These are phyloP conservation scores for Microcera coccophila DNA, from an alignment of 2,329 filamentous ascomycete species.

Conservation along the genomic window DNA sequence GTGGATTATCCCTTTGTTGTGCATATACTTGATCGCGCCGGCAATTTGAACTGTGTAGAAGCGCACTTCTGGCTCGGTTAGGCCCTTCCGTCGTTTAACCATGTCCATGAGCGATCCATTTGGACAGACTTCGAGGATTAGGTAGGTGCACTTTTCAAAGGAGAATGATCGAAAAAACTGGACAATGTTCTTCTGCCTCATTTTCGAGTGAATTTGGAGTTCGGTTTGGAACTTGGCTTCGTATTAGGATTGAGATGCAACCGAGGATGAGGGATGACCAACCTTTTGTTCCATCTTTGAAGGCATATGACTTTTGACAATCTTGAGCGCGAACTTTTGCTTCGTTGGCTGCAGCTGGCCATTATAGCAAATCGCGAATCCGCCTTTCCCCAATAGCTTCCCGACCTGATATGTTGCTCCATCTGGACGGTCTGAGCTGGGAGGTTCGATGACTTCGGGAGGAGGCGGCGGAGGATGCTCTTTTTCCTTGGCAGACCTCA, in stretches of 20 bases:
- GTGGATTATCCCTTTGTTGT: slow-evolving; percentile 92
- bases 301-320: slow-evolving; percentile 79
- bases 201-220: slow-evolving; percentile 96
- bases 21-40: slow-evolving; percentile 97
- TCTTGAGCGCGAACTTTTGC: slow-evolving; percentile 72
- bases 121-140: slow-evolving; percentile 88
- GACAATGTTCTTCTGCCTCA: slow-evolving; percentile 93
- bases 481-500: slow-evolving; percentile 59
- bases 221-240: slow-evolving; percentile 65
- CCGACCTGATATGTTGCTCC: slow-evolving; percentile 72
- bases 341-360: slow-evolving; percentile 63
- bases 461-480: slow-evolving; percentile 65
- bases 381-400: slow-evolving; percentile 72
- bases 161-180: slow-evolving; percentile 93
- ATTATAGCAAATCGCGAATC: slow-evolving; percentile 78
- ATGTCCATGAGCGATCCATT: slow-evolving; percentile 98
- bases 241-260: slow-evolving; percentile 13
- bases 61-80: slow-evolving; percentile 90
- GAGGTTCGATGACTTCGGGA: slow-evolving; percentile 55
- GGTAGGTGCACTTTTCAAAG: slow-evolving; percentile 83
- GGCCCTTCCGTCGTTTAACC: slow-evolving; percentile 84
- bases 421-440: slow-evolving; percentile 64
- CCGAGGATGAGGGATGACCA: slow-evolving; percentile 9
- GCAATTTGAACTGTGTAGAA: slow-evolving; percentile 93
- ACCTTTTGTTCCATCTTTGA: slow-evolving; percentile 83